A percentile compares a stretch with the other conserved stretches of the same genome.
phyloP scores from a whole-genome alignment of 192 early-diverging fungal species.

The Umbelopsis sp. region DNA sequence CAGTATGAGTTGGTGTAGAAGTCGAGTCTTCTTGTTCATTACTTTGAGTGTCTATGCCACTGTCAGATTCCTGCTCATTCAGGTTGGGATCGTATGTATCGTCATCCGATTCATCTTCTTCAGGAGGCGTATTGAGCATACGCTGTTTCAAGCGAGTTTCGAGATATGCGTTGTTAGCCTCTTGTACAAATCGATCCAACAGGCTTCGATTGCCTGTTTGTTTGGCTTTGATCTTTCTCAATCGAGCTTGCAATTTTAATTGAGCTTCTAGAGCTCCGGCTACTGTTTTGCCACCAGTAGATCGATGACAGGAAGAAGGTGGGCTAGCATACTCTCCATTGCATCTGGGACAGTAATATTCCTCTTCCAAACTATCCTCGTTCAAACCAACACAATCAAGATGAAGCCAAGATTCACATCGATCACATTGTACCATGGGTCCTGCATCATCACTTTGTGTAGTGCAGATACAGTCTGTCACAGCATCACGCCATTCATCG shows the following conservation, averaged over 20 bases:
- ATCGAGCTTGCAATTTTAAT: neutral
- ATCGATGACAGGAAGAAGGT: constrained; percentile 2
- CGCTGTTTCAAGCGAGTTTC: constrained; percentile 14
- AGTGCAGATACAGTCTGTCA: constrained; percentile 50
- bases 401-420: constrained; percentile 71
- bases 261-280: constrained; percentile 1
- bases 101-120: constrained; percentile 5
- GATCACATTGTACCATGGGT: constrained; percentile 73
- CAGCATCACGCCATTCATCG: constrained; percentile 27
- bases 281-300: constrained; percentile 15
- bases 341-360: constrained; percentile 65
- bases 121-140: neutral
- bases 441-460: constrained; percentile 38
- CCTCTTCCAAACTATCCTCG: constrained; percentile 55
- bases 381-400: constrained; percentile 64
- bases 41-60: no score
- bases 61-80: no score
- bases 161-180: constrained; percentile 9
- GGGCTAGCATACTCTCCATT: constrained; percentile 13
- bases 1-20: neutral
- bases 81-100: neutral
- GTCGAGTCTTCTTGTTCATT: neutral
- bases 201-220: constrained; percentile 4
- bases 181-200: constrained; percentile 17
- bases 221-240: constrained; percentile 13